Conservation (phyloP, 2,329 filamentous ascomycete genomes). For the Penicillium sp. region DNA sequence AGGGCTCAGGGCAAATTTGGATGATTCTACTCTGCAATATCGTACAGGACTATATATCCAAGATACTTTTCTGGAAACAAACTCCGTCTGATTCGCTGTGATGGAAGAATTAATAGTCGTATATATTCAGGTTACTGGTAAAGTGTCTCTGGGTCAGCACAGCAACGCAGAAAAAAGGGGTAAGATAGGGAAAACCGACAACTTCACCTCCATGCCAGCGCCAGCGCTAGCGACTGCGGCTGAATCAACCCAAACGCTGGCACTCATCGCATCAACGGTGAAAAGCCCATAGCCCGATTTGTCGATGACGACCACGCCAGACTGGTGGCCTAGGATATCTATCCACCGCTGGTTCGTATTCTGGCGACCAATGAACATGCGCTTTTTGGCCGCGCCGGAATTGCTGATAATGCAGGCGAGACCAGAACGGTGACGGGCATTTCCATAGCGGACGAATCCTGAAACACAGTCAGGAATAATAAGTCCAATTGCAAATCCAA, state of each 20-base stretch:
- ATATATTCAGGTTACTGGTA: slow-evolving; percentile 15
- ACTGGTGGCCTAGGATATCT: slow-evolving; percentile 59
- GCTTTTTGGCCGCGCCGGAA: slow-evolving; percentile 50
- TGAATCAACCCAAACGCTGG: slow-evolving; percentile 63
- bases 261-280: slow-evolving; percentile 53
- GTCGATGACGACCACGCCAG: slow-evolving; percentile 59
- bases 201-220: slow-evolving; percentile 7
- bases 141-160: background rate
- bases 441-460: slow-evolving; percentile 57
- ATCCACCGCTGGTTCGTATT: slow-evolving; percentile 64
- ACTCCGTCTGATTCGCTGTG: background rate
- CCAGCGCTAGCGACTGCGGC: slow-evolving; percentile 38
- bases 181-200: slow-evolving; percentile 10
- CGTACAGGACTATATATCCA: background rate
- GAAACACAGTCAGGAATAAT: slow-evolving; percentile 11
- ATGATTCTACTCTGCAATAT: background rate
- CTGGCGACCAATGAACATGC: slow-evolving; percentile 62
- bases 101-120: slow-evolving; percentile 6
- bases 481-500: background rate
- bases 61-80: background rate
- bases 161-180: background rate
- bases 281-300: slow-evolving; percentile 61
- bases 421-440: slow-evolving; percentile 50
- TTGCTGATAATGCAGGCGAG: slow-evolving; percentile 61
- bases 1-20: background rate